phyloP scores from a whole-genome alignment of 352 stramenopile genomes.

The Phytophthora pinifolia region DNA sequence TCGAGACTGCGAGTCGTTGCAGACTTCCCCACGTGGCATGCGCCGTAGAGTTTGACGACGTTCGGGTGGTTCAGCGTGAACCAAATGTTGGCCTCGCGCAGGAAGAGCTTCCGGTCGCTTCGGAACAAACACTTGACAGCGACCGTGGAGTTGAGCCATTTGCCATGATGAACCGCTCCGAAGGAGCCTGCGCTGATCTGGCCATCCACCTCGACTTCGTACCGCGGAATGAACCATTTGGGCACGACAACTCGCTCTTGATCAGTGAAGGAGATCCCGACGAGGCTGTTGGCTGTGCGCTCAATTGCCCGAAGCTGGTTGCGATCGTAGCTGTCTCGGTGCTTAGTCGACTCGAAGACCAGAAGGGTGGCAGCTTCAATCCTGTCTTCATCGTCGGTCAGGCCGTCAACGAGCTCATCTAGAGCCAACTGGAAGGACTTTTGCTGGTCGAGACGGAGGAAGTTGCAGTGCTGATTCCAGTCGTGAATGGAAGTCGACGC shows the following conservation, averaged over 20 bases:
- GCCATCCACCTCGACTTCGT: conserved; percentile 25
- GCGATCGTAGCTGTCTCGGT: conserved; percentile 27
- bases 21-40: conserved; percentile 34
- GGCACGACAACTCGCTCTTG: conserved; percentile 11
- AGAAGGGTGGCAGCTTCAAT: conserved; percentile 26
- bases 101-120: conserved; percentile 30
- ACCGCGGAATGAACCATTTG: conserved; percentile 31
- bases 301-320: conserved; percentile 23
- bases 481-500: conserved; percentile 16
- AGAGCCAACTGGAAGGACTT: conserved; percentile 21
- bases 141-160: conserved; percentile 33
- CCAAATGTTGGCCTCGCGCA: conserved; percentile 40
- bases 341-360: conserved; percentile 31
- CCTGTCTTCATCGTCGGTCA: conserved; percentile 17
- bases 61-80: conserved; percentile 38
- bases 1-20: conserved; percentile 16
- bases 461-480: conserved; percentile 22
- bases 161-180: conserved; percentile 29
- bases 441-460: conserved; percentile 18
- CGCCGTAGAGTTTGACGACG: conserved; percentile 41
- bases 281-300: conserved; percentile 9
- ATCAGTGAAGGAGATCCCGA: not conserved
- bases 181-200: conserved; percentile 30
- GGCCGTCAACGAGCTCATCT: conserved; percentile 8
- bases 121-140: conserved; percentile 40